Conservation (phyloP, 305 asterid species). For the Fraxinus greggii region DNA sequence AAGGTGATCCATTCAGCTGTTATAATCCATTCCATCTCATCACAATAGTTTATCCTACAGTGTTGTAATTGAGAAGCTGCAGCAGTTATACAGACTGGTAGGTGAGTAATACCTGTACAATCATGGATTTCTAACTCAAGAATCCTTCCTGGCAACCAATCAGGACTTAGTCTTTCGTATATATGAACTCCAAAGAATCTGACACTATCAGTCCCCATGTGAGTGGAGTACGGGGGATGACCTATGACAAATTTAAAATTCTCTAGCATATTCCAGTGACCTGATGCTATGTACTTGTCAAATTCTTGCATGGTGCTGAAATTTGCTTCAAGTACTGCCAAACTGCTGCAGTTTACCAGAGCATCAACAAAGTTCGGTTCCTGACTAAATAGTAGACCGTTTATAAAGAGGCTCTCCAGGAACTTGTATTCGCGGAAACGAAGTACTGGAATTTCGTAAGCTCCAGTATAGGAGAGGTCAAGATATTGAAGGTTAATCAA, state of each 20-base stretch:
- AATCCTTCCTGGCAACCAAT: constrained; percentile 21
- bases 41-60: constrained; percentile 23
- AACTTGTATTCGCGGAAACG: constrained; percentile 14
- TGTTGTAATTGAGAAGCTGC: constrained; percentile 17
- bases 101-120: constrained; percentile 21
- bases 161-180: neutral
- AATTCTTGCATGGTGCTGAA: constrained; percentile 26
- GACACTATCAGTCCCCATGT: constrained; percentile 22
- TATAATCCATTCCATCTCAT: constrained; percentile 28
- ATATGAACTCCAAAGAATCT: constrained; percentile 18
- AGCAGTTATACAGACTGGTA: constrained; percentile 21
- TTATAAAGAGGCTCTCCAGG: constrained; percentile 26
- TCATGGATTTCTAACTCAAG: constrained; percentile 25
- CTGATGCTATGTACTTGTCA: constrained; percentile 9
- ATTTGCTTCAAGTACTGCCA: constrained; percentile 26
- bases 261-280: constrained; percentile 28
- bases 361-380: neutral
- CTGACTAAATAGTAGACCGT: neutral
- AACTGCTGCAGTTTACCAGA: constrained; percentile 9
- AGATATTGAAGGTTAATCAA: constrained; percentile 25
- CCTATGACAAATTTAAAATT: constrained; percentile 34
- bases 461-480: constrained; percentile 23
- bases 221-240: constrained; percentile 6
- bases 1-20: constrained; percentile 11
- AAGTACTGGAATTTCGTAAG: neutral